Base-by-base conservation (phyloP, 331 rosid species). In the Malus hybrid region DNA sequence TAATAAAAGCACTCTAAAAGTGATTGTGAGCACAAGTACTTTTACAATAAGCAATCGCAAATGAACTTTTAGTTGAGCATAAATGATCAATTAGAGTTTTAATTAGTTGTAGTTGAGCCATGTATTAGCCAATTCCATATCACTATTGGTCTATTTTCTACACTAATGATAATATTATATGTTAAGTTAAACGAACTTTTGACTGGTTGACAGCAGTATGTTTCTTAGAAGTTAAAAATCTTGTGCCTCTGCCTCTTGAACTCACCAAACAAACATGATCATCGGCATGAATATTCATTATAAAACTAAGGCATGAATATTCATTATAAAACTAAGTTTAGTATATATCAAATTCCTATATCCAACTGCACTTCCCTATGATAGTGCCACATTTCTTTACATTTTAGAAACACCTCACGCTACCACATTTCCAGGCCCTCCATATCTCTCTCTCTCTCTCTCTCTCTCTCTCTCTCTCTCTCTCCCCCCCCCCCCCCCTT, bases 351-450 rank as follows among this genome's bases (percentile, higher is more conserved):
- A 75, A 85, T 89, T 84, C 87, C 48, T 80, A 82, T 68, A 34
- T 28, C 85, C 82, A 80, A n/a, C 62, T 8, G 62, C 87, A 77
- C 80, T 83, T 89, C 87, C 86, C 91, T 22, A 80, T 80, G 80
- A 80, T 78, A 78, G 75, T 83, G 91, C 87, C 71, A 54, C 11
- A 83, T 76, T 77, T 76, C 24, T 80, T 73, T 67, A 76, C 46
- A 75, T 62, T 54, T 34, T 31, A 14, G 36, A 60, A 48, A 74
- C 69, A 74, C 34, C 67, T 77, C 77, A 46, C 64, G 59, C 72
- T 48, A 69, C 86, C 86, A 82, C 82, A 83, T 83, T 86, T 79
- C 83, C 70, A 39, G 86, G 84, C 79, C 82, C 75, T 33, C 76
- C 10, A 50, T 62, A 36, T 48, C 71, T 5, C 33, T 9, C 42